Conservation (phyloP, 345 rosid species). For the Citrus sp. region DNA sequence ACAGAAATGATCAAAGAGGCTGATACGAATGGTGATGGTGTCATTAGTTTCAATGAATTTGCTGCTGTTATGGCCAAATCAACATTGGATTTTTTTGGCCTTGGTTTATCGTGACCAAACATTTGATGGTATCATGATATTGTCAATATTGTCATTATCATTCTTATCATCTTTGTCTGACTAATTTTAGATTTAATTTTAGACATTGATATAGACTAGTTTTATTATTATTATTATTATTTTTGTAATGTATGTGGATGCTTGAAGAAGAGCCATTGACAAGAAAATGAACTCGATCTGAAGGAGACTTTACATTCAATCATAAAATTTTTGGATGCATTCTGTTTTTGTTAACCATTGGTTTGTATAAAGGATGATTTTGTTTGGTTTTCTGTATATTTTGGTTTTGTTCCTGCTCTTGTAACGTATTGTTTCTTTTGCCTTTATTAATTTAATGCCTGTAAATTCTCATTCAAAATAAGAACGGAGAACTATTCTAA, state of each 20-base stretch:
- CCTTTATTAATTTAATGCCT: too few species aligned
- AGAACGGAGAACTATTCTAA: too few species aligned
- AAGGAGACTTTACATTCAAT: neutral
- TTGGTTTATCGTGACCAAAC: slow-evolving; percentile 19
- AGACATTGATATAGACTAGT: slow-evolving; percentile 6
- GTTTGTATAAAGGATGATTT: neutral
- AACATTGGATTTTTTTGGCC: slow-evolving; percentile 46
- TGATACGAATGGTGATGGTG: slow-evolving; percentile 76
- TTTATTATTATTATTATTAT: neutral
- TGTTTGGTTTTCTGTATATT: neutral
- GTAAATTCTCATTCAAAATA: too few species aligned
- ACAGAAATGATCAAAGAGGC: slow-evolving; percentile 80
- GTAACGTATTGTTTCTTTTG: too few species aligned
- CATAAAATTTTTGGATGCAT: neutral
- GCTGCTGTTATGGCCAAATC: slow-evolving; percentile 75
- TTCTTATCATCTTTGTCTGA: neutral
- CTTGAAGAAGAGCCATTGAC: neutral
- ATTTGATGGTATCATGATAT: slow-evolving; percentile 6
- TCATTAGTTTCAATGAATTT: slow-evolving; percentile 72
- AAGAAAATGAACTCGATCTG: neutral
- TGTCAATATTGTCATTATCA: neutral
- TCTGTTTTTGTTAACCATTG: neutral
- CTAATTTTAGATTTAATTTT: neutral
- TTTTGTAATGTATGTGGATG: neutral
- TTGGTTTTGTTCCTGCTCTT: neutral